Conservation (phyloP, 1,284 basidiomycete species). For the Leccinum angustisporum region DNA sequence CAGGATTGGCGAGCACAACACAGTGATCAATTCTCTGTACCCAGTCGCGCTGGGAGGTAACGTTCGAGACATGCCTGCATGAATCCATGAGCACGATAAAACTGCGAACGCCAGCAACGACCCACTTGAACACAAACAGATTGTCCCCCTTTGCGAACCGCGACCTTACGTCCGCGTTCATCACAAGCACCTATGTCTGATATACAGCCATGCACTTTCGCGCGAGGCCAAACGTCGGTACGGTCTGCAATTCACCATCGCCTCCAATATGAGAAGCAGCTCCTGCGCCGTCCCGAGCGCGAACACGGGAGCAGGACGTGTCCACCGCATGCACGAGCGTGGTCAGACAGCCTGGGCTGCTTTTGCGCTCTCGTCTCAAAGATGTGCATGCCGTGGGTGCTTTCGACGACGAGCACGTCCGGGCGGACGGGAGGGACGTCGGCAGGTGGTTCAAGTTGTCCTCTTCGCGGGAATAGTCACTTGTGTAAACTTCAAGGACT, state of each 20-base stretch:
- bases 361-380: slow-evolving; percentile 89
- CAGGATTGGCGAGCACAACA: slow-evolving; percentile 94
- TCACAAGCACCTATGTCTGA: slow-evolving; percentile 93
- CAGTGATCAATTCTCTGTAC: slow-evolving; percentile 83
- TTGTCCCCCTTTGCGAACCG: slow-evolving; percentile 91
- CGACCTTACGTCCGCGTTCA: slow-evolving; percentile 43
- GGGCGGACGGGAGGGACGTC: slow-evolving; percentile 82
- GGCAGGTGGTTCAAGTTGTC: slow-evolving; percentile 84
- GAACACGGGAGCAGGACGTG: slow-evolving; percentile 94
- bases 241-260: slow-evolving; percentile 82
- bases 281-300: slow-evolving; percentile 70
- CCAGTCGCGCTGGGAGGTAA: slow-evolving; percentile 77
- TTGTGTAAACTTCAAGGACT: slow-evolving; percentile 50
- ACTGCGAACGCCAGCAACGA: slow-evolving; percentile 18
- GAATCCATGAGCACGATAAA: slow-evolving; percentile 3
- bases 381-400: slow-evolving; percentile 58
- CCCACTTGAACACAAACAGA: slow-evolving; percentile 93
- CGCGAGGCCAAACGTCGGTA: slow-evolving; percentile 91
- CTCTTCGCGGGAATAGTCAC: slow-evolving; percentile 85
- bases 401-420: no score
- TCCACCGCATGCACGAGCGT: slow-evolving; percentile 85
- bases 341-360: slow-evolving; percentile 81
- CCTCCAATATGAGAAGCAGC: no score
- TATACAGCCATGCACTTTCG: slow-evolving; percentile 97
- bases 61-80: slow-evolving; percentile 48